Conservation (phyloP, 2,329 filamentous ascomycete species). For the Lasiodiplodia hormozganensis region DNA sequence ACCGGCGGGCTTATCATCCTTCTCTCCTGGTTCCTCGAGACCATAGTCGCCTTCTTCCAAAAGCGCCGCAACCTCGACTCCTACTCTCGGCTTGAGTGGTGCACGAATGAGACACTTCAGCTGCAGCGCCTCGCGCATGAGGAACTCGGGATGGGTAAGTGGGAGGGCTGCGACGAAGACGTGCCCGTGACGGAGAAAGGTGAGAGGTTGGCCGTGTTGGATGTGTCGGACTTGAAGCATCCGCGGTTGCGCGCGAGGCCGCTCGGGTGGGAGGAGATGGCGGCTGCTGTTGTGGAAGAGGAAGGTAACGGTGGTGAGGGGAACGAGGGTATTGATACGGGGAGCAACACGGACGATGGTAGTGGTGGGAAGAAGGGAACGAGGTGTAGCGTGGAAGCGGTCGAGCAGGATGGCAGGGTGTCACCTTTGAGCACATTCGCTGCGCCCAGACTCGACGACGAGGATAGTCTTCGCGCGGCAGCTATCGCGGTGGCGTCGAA, state of each 20-base stretch:
- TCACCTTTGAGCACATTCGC: background rate
- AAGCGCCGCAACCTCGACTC: constrained; percentile 13
- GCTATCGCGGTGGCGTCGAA: background rate
- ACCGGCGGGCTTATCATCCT: constrained; percentile 35
- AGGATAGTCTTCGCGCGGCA: background rate
- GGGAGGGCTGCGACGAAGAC: constrained; percentile 16
- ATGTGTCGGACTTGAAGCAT: constrained; percentile 11
- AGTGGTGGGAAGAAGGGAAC: no score
- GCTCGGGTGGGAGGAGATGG: background rate
- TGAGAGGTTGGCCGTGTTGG: constrained; percentile 1
- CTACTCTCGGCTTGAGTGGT: constrained; percentile 31
- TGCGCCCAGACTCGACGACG: background rate
- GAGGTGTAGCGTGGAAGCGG: no score
- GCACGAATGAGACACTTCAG: constrained; percentile 30
- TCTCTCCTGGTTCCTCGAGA: constrained; percentile 29
- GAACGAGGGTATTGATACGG: background rate
- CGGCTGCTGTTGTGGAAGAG: background rate
- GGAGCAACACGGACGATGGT: no score
- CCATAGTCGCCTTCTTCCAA: constrained; percentile 17
- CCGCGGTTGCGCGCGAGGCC: background rate
- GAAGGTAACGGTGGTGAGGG: background rate
- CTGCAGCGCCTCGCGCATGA: constrained; percentile 29
- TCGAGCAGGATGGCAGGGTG: background rate
- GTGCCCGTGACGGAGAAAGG: no score
- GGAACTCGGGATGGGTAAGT: constrained; percentile 27